Evolutionary conservation across 2,329 filamentous ascomycete genomes (phyloP).

Genomic region (Penicillium sp.): DNA sequence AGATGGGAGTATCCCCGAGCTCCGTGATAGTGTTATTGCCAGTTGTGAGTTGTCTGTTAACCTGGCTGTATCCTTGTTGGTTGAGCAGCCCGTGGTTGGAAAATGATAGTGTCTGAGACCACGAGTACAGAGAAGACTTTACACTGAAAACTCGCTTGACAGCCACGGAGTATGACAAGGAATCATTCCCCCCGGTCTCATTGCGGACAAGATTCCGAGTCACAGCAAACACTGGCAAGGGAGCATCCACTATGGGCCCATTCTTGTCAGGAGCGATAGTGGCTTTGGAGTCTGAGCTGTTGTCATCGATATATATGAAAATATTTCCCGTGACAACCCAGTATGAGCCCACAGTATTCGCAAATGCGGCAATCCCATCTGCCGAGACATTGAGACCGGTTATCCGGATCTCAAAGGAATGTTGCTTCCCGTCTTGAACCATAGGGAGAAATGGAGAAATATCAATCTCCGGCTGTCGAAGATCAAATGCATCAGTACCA

Average conservation of each 20-base stretch:
- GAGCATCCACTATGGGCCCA: constrained; percentile 23
- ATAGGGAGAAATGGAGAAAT: constrained; percentile 72
- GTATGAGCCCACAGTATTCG: constrained; percentile 58
- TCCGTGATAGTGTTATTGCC: constrained; percentile 37
- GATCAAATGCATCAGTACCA: constrained; percentile 73
- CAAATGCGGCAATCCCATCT: constrained; percentile 48
- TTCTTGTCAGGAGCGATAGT: constrained; percentile 3
- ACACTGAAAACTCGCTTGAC: constrained; percentile 57
- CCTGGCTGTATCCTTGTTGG: constrained; percentile 55
- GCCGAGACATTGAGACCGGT: constrained; percentile 61
- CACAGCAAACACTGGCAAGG: constrained; percentile 50
- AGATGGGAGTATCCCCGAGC: constrained; percentile 35
- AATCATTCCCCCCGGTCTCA: constrained; percentile 55
- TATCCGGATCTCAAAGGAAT: constrained; percentile 67
- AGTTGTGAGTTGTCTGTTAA: constrained; percentile 50
- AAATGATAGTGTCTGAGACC: constrained; percentile 59
- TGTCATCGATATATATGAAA: constrained; percentile 68
- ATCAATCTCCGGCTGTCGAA: constrained; percentile 77
- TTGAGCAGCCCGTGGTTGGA: constrained; percentile 55
- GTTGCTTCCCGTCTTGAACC: constrained; percentile 62
- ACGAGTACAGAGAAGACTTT: constrained; percentile 49
- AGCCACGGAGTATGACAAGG: constrained; percentile 57
- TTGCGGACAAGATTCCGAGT: constrained; percentile 30
- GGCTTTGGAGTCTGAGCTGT: constrained; percentile 11
- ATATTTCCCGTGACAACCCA: constrained; percentile 79